phyloP scores from a whole-genome alignment of 2,329 filamentous ascomycete species.

The Fusarium sp. region DNA sequence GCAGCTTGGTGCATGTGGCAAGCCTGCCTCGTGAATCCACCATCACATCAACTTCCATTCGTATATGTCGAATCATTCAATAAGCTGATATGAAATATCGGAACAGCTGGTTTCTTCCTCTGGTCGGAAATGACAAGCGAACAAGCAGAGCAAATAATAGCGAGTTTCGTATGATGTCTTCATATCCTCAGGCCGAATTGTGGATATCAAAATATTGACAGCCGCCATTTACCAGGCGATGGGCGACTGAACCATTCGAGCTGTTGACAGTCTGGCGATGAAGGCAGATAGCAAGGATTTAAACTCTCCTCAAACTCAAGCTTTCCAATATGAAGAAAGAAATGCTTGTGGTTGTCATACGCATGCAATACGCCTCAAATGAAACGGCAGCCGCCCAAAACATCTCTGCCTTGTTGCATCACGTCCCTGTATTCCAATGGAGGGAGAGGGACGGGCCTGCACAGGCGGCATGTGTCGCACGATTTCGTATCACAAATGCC shows the following conservation, averaged over 20 bases:
- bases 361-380: not conserved
- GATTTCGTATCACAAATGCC: constrained; percentile 24
- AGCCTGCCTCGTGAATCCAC: not conserved
- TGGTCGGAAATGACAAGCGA: too few species aligned
- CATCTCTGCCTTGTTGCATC: constrained; percentile 10
- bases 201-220: not conserved
- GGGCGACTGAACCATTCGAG: not conserved
- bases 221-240: not conserved
- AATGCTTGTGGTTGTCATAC: not conserved
- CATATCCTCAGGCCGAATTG: not conserved
- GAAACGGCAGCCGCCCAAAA: constrained; percentile 6
- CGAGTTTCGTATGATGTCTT: not conserved
- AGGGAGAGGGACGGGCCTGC: constrained; percentile 7
- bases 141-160: not conserved
- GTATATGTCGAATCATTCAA: not conserved
- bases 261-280: not conserved
- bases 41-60: not conserved
- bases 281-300: not conserved
- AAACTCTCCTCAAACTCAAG: not conserved
- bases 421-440: constrained; percentile 8
- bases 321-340: not conserved
- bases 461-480: constrained; percentile 36
- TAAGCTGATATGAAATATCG: constrained; percentile 7
- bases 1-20: constrained; percentile 25
- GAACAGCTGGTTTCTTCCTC: not conserved